Conservation (phyloP, 306 rosid genomes). For the Vicia sativa region DNA sequence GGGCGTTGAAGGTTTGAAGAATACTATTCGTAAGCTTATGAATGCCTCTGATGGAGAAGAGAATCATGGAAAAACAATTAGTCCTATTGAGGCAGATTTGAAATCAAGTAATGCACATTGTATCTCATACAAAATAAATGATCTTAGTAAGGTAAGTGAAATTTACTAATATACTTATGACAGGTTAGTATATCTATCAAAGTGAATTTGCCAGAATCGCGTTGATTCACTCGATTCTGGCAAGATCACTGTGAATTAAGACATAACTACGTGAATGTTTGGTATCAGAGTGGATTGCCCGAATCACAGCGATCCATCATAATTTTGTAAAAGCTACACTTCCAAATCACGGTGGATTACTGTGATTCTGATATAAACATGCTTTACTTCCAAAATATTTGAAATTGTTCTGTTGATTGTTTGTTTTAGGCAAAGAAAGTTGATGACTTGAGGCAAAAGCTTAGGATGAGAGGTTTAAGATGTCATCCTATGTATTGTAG, state of each 20-base stretch:
- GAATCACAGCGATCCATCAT: too few species aligned
- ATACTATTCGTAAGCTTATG: constrained; percentile 43
- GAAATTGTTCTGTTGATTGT: constrained; percentile 5
- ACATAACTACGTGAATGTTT: neutral
- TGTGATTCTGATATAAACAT: neutral
- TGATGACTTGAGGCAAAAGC: constrained; percentile 46
- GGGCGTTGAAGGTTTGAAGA: constrained; percentile 43
- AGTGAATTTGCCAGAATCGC: neutral
- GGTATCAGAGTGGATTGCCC: too few species aligned
- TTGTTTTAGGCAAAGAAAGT: constrained; percentile 40
- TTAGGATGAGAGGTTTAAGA: constrained; percentile 45
- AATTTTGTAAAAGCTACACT: too few species aligned
- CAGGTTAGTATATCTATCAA: neutral
- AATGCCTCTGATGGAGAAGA: constrained; percentile 21
- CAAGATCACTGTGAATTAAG: neutral
- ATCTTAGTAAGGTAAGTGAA: constrained; percentile 37
- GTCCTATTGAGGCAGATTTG: constrained; percentile 39
- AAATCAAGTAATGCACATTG: constrained; percentile 47
- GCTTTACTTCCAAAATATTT: neutral
- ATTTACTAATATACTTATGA: neutral
- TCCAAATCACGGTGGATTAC: neutral
- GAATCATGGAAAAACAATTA: constrained; percentile 25
- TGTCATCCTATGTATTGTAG: constrained; percentile 50
- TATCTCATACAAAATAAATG: constrained; percentile 41
- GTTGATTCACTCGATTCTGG: neutral